Evolutionary conservation across 352 stramenopile species (phyloP), one percentile per base, ranked within the genome.

Genomic region (Phytopythium sindhum): DNA sequence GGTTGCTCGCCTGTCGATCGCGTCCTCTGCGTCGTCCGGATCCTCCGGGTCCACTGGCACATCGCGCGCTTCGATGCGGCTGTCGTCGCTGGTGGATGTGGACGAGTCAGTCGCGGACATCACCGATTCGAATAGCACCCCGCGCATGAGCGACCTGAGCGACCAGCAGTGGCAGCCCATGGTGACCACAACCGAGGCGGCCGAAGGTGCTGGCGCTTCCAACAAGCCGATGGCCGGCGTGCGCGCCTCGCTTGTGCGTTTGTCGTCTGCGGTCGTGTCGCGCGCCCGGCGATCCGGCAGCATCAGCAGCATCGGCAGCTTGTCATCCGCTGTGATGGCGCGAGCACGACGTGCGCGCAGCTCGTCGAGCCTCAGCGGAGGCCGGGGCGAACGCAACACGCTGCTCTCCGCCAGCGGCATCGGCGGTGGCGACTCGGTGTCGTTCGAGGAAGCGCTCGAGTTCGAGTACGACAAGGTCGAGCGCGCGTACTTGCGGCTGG

Each of bases 381-480:
- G 54, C 23, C 54, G 54, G 0, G 54, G 54, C 8, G 54, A 60
- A 11, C 54, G 54, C 29, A 45, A 50, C 54, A 19, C 54, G 54
- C 54, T 60, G 54, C 35, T 50, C 10, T 50, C 54, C 4, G 17
- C 54, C n/a, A 37, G 54, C n/a, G 33, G 54, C 7, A 26, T 28
- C 17, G 54, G 35, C 31, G 23, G 35, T 8, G n/a, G 39, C 26
- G 54, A 60, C 21, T 21, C 54, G 1, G 54, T 60, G 35, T 60
- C 78, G 51, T 98, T 98, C 71, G 89, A 94, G 52, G 79, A 93
- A 44, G 66, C 88, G n/a, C 70, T 98, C 35, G 74, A 86, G 8
- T 48, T 73, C 48, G 86, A 97, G 72, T 91, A 86, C 68, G 70
- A 74, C 52, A 98, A 98, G 61, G 92, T 98, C n/a, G 85, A 98